Evolutionary conservation across 2,329 filamentous ascomycete species (phyloP).

Genomic region (Aureobasidium sp.): DNA sequence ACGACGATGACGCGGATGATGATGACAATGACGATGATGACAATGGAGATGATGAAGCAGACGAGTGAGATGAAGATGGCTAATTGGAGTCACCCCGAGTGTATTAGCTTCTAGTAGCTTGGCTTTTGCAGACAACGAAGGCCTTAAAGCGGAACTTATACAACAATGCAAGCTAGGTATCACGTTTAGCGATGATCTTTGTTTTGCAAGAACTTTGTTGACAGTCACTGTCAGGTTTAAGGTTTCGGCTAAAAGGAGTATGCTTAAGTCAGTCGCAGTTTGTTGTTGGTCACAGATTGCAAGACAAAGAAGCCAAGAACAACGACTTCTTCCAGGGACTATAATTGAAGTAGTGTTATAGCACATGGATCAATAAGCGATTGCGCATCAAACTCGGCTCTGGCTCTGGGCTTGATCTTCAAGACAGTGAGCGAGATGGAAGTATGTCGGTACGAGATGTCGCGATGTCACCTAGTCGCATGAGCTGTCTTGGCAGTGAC

Average conservation of each 20-base stretch:
- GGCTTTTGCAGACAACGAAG: neutral
- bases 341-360: neutral
- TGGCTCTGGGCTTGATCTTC: too few species aligned
- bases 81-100: neutral
- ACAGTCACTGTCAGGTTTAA: neutral
- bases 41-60: neutral
- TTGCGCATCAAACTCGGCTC: neutral
- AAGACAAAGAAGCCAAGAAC: neutral
- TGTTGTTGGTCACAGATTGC: neutral
- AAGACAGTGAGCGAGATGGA: neutral
- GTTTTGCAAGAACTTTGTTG: neutral
- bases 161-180: neutral
- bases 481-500: conserved; percentile 2
- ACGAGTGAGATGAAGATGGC: neutral
- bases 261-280: neutral
- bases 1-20: neutral
- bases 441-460: neutral
- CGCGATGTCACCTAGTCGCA: neutral
- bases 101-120: neutral
- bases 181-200: neutral
- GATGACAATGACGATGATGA: neutral
- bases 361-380: neutral
- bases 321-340: neutral
- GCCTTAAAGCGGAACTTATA: neutral
- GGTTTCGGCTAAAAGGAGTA: neutral